phyloP scores from a whole-genome alignment of 164 flowering plant genomes.

The Vitis labrusca region DNA sequence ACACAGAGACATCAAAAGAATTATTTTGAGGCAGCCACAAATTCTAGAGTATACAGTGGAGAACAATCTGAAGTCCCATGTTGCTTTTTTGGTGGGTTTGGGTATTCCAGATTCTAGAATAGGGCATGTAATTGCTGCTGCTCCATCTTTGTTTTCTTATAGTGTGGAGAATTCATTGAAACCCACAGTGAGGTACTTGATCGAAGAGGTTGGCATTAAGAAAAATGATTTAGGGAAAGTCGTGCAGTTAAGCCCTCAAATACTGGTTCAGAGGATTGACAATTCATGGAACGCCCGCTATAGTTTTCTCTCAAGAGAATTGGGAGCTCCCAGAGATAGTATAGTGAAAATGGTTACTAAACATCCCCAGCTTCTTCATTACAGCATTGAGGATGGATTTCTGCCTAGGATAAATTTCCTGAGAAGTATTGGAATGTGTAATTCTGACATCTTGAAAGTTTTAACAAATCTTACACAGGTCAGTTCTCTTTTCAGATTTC shows the following conservation, averaged over 20 bases:
- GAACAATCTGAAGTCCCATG: constrained; percentile 80
- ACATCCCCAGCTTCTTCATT: constrained; percentile 96
- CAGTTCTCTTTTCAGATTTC: background rate
- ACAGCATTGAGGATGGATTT: constrained; percentile 89
- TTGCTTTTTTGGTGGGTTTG: constrained; percentile 60
- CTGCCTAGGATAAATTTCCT: constrained; percentile 87
- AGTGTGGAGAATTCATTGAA: constrained; percentile 89
- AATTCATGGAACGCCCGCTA: constrained; percentile 80
- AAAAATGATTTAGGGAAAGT: constrained; percentile 74
- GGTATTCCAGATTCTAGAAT: constrained; percentile 79
- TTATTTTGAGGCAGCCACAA: constrained; percentile 90
- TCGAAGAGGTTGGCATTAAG: constrained; percentile 89
- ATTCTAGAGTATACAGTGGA: constrained; percentile 84
- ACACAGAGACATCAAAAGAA: constrained; percentile 71
- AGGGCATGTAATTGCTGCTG: constrained; percentile 75
- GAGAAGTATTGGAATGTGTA: constrained; percentile 86
- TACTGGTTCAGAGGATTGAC: constrained; percentile 82
- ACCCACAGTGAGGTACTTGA: constrained; percentile 83
- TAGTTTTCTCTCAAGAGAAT: constrained; percentile 70
- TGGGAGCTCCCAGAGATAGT: constrained; percentile 84
- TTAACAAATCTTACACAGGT: constrained; percentile 91
- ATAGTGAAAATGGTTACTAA: constrained; percentile 88
- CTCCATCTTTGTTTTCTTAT: constrained; percentile 92
- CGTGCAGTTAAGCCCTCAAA: constrained; percentile 93
- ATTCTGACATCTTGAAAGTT: constrained; percentile 85